Evolutionary conservation across 2,329 filamentous ascomycete species (phyloP).

Genomic region (Claviceps sp.): DNA sequence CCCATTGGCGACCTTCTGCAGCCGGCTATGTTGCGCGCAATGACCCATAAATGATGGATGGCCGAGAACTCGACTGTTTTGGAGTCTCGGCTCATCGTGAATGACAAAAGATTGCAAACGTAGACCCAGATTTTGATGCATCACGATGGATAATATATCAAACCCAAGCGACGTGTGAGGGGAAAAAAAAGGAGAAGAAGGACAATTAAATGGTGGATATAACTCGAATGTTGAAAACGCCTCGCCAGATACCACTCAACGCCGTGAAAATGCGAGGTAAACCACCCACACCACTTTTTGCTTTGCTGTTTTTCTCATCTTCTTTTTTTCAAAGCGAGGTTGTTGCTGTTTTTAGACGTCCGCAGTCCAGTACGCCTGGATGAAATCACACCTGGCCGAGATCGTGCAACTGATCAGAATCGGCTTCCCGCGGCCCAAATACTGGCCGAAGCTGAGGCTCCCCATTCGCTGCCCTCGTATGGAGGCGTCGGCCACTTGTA

Average conservation of each 20-base stretch:
- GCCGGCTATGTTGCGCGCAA: not conserved
- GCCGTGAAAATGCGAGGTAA: slow-evolving; percentile 5
- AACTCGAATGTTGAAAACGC: slow-evolving; percentile 7
- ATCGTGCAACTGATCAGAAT: slow-evolving; percentile 27
- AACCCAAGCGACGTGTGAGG: not conserved
- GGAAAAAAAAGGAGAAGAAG: not conserved
- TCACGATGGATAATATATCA: not conserved
- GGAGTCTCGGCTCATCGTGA: not conserved
- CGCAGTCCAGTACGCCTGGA: too few relatives aligned
- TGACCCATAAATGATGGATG: not conserved
- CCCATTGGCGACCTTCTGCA: slow-evolving; percentile 5
- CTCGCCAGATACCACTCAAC: slow-evolving; percentile 1
- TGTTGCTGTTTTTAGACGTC: slow-evolving; percentile 5
- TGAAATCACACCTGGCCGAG: too few relatives aligned
- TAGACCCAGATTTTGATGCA: not conserved
- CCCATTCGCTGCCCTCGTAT: slow-evolving; percentile 90
- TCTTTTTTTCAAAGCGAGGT: slow-evolving; percentile 10
- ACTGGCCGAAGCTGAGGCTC: slow-evolving; percentile 65
- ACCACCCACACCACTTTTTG: slow-evolving; percentile 9
- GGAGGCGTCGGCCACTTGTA: slow-evolving; percentile 90
- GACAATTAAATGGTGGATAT: slow-evolving; percentile 11
- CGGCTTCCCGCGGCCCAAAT: slow-evolving; percentile 61
- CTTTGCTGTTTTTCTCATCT: not conserved
- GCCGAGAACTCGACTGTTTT: not conserved
- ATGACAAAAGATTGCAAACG: not conserved